Conservation (phyloP, 306 rosid species). For the Alnus rubra region DNA sequence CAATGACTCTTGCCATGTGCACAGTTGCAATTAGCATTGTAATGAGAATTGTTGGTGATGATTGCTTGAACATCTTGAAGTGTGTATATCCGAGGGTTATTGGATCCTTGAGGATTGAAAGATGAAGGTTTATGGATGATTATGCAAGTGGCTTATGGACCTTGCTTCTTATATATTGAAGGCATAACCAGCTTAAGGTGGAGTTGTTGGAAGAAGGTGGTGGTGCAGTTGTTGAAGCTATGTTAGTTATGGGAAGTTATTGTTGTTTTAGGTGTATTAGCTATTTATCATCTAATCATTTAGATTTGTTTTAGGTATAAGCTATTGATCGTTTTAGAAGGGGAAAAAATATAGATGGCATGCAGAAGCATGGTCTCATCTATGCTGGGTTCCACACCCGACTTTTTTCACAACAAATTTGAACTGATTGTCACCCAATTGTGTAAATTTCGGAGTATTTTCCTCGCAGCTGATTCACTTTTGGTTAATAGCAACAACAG, state of each 20-base stretch:
- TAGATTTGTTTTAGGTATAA: too few species aligned
- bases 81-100: constrained; percentile 1
- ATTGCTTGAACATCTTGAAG: constrained; percentile 26
- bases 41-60: constrained; percentile 18
- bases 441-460: not conserved
- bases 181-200: constrained; percentile 22
- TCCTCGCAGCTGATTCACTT: not conserved
- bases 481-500: not conserved
- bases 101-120: not conserved
- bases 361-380: not conserved
- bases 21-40: constrained; percentile 15
- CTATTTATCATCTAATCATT: not conserved
- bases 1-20: constrained; percentile 10
- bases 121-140: not conserved
- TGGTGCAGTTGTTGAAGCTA: constrained; percentile 35
- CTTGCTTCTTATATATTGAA: constrained; percentile 17
- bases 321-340: not conserved
- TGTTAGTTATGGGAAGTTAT: not conserved
- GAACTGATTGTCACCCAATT: not conserved
- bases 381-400: constrained; percentile 9
- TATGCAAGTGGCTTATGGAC: not conserved
- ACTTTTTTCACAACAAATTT: not conserved
- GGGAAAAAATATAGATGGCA: not conserved
- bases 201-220: constrained; percentile 28
- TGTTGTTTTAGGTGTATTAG: constrained; percentile 15